Base-by-base conservation (phyloP, 495 filamentous ascomycete genomes). In the Lichina pygmaea region DNA sequence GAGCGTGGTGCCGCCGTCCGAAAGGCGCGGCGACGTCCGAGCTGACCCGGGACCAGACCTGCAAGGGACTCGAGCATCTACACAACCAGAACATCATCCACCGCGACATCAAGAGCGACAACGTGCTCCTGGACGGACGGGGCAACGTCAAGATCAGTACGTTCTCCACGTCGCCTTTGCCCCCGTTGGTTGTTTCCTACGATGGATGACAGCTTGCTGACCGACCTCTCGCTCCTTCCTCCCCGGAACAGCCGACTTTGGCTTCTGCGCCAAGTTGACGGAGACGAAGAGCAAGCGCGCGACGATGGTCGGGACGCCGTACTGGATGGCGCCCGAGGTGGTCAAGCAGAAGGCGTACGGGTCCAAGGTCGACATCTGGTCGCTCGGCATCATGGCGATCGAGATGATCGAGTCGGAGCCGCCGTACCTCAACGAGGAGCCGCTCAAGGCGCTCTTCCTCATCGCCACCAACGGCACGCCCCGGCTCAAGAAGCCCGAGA, bases 401-500 rank as follows among this genome's bases (percentile, higher is more conserved):
- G 89, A 97, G 65, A 93, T 97, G 91, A 97, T 97, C 55, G 91
- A 97, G 60, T 86, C 81, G 9, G 89, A 97, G 56, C 89, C 89
- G 7, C 89, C 89, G 0, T 95, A 97, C 59, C 71, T 95, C 30
- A 95, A 94, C 60, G 89, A 95, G 60, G 86, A 95, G 61, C 89
- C 89, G 0, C 71, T 97, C 33, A 97, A 95, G 67, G 89, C 81
- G 10, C 72, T 97, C 42, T 97, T 91, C 54, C 72, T 95, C 36
- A 95, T 97, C 54, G 89, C 89, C 34, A 97, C 91, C 49, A 93
- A 97, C 56, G 91, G 91, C 49, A 95, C 91, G 6, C 89, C 89
- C 10, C 75, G 83, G 15, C 70, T 97, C 42, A 95, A 95, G 79
- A 92, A 94, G 57, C 84, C 86, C 4, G 84, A 97, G 59, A 91